These are phyloP conservation scores for Phytophthora colocasiae DNA, from an alignment of 352 stramenopile species.

Conservation along the genomic window DNA sequence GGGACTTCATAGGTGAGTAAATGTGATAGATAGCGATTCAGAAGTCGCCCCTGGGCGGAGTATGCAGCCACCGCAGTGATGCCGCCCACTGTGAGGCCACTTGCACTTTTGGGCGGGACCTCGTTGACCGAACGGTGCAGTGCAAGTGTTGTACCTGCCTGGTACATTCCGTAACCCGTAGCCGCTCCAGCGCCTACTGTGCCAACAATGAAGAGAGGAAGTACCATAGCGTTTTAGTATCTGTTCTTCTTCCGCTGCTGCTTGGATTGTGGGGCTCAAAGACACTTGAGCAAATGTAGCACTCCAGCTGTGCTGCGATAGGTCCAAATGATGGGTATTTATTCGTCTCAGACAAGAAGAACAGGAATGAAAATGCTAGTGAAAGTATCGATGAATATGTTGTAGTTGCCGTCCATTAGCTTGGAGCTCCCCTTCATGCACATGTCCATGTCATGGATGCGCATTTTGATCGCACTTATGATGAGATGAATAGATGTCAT, in stretches of 20 bases:
- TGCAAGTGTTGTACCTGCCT: slow-evolving; percentile 55
- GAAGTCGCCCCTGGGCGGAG: slow-evolving; percentile 53
- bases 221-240: slow-evolving; percentile 49
- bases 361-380: neutral
- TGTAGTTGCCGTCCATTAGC: neutral
- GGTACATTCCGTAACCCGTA: slow-evolving; percentile 77
- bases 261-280: slow-evolving; percentile 27
- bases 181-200: slow-evolving; percentile 49
- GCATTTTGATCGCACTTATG: slow-evolving; percentile 22
- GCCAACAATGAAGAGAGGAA: slow-evolving; percentile 72
- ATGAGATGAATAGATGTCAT: slow-evolving; percentile 22
- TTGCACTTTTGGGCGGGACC: slow-evolving; percentile 51
- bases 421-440: too few relatives aligned
- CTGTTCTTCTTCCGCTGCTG: slow-evolving; percentile 5
- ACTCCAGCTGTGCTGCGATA: slow-evolving; percentile 15
- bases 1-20: slow-evolving; percentile 79
- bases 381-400: neutral
- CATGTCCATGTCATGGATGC: neutral
- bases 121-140: slow-evolving; percentile 39
- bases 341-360: neutral
- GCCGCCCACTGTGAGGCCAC: slow-evolving; percentile 44
- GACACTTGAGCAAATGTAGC: slow-evolving; percentile 2
- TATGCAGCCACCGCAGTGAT: slow-evolving; percentile 54
- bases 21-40: slow-evolving; percentile 67
- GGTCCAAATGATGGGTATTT: slow-evolving; percentile 31